phyloP scores from a whole-genome alignment of 176 grass and related monocot species.

The Oryza longistaminata region DNA sequence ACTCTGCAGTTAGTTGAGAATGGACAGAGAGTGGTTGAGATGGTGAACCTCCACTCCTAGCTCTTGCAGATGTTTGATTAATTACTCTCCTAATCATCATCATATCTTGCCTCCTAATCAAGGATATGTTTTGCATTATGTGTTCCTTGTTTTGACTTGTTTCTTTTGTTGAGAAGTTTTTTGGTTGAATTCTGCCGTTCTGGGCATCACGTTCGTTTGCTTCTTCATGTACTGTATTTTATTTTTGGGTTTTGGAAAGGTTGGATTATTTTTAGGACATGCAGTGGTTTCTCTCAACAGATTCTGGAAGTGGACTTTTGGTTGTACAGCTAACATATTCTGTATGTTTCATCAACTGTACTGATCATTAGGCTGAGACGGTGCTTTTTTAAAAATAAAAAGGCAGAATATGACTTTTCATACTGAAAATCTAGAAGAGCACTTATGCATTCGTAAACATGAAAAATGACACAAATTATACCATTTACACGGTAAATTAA shows the following conservation, averaged over 20 bases:
- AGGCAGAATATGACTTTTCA: background rate
- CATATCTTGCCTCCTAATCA: background rate
- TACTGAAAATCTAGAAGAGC: background rate
- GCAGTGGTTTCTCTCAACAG: background rate
- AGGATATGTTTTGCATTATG: background rate
- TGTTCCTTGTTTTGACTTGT: background rate
- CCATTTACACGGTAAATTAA: background rate
- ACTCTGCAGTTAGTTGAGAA: constrained; percentile 17
- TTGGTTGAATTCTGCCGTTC: background rate
- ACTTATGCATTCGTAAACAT: background rate
- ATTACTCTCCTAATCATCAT: background rate
- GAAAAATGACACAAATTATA: background rate
- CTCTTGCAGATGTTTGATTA: background rate
- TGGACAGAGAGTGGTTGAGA: constrained; percentile 22
- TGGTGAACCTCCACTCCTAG: constrained; percentile 28
- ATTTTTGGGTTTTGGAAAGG: background rate
- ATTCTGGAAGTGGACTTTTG: background rate
- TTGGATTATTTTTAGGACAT: background rate
- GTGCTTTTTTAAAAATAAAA: background rate
- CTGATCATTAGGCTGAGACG: background rate
- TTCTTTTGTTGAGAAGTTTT: background rate
- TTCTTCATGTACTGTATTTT: background rate
- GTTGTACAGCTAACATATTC: background rate
- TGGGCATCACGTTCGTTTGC: constrained; percentile 24
- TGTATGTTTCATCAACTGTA: background rate